Evolutionary conservation across 2,329 filamentous ascomycete genomes (phyloP).

Genomic region (Pseudogymnoascus sp.): DNA sequence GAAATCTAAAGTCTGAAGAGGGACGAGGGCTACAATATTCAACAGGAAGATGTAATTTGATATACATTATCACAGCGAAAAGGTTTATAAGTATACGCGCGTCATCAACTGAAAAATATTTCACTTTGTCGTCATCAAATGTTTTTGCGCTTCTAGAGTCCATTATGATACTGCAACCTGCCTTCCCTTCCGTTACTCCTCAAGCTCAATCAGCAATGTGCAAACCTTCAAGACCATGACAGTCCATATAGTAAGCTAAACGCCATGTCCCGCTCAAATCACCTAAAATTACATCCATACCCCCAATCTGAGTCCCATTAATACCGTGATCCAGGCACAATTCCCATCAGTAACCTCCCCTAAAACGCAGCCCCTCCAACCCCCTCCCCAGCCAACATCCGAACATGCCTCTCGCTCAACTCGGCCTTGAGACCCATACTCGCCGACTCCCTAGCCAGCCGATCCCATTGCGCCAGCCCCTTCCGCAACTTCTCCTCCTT

Average conservation of each 20-base stretch:
- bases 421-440: slow-evolving; percentile 28
- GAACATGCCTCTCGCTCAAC: slow-evolving; percentile 30
- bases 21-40: neutral
- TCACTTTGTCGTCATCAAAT: neutral
- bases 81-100: neutral
- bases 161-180: neutral
- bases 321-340: neutral
- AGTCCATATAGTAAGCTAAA: neutral
- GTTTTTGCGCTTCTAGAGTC: neutral
- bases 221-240: neutral
- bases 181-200: neutral
- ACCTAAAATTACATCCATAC: neutral
- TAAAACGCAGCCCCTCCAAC: slow-evolving; percentile 32
- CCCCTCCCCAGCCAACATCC: slow-evolving; percentile 31
- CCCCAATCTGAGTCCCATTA: neutral
- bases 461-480: slow-evolving; percentile 29
- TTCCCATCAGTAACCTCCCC: neutral
- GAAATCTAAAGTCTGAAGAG: neutral
- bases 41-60: neutral
- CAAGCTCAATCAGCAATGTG: neutral
- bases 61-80: neutral
- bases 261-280: neutral
- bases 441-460: slow-evolving; percentile 25
- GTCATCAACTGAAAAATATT: neutral
- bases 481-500: slow-evolving; percentile 30